Evolutionary conservation across 2,329 filamentous ascomycete species (phyloP).

Genomic region (Tolypocladium album): DNA sequence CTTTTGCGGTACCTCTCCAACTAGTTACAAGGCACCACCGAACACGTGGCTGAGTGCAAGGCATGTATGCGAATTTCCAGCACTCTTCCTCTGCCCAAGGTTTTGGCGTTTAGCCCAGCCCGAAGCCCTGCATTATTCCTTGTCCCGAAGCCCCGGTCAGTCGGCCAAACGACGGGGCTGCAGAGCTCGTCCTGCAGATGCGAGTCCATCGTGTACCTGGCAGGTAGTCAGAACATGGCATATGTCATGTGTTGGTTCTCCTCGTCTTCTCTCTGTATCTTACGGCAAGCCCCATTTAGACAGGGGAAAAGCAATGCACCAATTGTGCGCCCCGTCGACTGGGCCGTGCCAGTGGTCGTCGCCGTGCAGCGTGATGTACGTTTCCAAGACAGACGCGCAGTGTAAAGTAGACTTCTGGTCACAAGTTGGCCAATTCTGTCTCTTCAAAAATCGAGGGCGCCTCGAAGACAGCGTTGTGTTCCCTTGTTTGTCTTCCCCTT

Average conservation of each 20-base stretch:
- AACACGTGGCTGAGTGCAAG: background rate
- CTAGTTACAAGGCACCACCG: background rate
- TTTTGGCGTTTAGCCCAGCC: background rate
- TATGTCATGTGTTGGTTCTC: background rate
- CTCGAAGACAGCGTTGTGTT: background rate
- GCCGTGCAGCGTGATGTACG: background rate
- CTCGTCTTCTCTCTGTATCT: background rate
- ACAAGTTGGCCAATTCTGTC: background rate
- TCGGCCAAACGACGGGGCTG: background rate
- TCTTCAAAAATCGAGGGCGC: background rate
- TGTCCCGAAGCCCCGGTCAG: background rate
- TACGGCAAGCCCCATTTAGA: background rate
- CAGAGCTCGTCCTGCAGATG: background rate
- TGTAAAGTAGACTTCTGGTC: background rate
- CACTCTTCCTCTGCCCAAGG: background rate
- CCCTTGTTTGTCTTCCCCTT: background rate
- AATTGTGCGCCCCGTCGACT: no score
- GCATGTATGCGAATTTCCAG: no score
- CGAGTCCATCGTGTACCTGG: background rate
- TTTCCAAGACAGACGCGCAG: background rate
- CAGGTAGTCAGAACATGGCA: background rate
- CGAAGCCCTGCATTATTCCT: background rate
- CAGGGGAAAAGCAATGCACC: background rate
- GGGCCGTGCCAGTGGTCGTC: background rate
- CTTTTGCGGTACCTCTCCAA: background rate